Conservation (phyloP, 306 rosid species). For the Pyrus pyrifolia region DNA sequence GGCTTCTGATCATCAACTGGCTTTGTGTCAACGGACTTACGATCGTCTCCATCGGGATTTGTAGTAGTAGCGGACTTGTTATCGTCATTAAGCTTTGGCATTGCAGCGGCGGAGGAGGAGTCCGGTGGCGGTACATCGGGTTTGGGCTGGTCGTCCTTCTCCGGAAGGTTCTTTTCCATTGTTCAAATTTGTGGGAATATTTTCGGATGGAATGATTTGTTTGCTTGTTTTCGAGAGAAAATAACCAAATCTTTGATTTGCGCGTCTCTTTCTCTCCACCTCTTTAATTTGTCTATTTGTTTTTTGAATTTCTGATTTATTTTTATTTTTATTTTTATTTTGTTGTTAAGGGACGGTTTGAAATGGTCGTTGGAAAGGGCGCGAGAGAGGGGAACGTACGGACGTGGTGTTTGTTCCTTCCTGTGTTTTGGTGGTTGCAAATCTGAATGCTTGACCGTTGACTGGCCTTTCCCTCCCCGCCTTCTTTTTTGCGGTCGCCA, state of each 20-base stretch:
- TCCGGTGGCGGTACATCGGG: background rate
- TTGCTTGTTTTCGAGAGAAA: background rate
- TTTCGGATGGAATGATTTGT: background rate
- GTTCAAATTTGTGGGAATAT: background rate
- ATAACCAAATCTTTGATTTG: too few species aligned
- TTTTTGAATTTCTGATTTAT: background rate
- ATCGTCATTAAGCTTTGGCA: background rate
- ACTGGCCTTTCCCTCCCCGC: background rate
- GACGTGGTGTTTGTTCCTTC: conserved; percentile 5
- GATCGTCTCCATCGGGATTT: background rate
- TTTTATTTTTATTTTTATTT: background rate
- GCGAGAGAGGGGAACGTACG: conserved; percentile 28
- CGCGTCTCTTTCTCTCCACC: background rate
- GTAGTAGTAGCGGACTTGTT: background rate
- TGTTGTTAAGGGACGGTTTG: conserved; percentile 10
- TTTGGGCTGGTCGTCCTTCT: conserved; percentile 16
- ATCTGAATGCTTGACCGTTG: background rate
- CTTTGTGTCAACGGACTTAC: background rate
- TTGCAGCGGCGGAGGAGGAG: background rate
- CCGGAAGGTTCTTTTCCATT: conserved; percentile 38
- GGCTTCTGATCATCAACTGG: background rate
- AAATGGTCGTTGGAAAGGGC: conserved; percentile 36
- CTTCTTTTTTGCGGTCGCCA: background rate
- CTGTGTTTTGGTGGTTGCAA: background rate
- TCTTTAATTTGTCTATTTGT: background rate